Base-by-base conservation (phyloP, 352 stramenopile species). In the Albugo laibachii region DNA sequence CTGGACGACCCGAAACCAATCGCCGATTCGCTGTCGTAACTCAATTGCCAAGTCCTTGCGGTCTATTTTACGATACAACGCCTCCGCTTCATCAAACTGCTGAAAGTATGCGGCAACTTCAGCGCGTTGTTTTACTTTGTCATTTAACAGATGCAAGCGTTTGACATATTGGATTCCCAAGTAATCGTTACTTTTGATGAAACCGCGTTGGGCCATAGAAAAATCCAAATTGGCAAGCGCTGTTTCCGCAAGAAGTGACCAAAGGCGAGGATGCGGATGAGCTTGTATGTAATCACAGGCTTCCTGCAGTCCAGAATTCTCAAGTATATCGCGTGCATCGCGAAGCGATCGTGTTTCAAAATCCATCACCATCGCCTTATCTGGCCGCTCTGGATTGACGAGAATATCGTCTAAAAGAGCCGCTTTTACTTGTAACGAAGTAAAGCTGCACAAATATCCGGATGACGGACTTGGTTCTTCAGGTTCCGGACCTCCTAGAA, bases 91-190 rank as follows among this genome's bases (percentile, higher is more conserved):
- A 21, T 96, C 87, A 54, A 94, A 95, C 8, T 87, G 74, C 50
- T 95, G 71, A 44, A 95, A 92, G 56, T 91, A 95, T 4, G 71
- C 77, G 11, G 70, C 70, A 31, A 94, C 78, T 53, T 97, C 84
- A 4, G 88, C 88, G 31, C 85, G 80, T 53, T 95, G 80, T 60
- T 95, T 96, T 39, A 88, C 68, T 39, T 78, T 77, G 54, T 96
- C 87, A 20, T 88, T 79, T 15, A 97, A 66, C 16, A 80, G 48
- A 21, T 81, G 62, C 15, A 97, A 55, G 0, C 80, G 62, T 51
- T 96, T 95, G 37, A 96, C 83, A 51, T 95, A 93, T 54, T 95
- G 82, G 24, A 97, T 93, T 20, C 85, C 88, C 31, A 69, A 76
- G 58, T 96, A 97, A 59, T 96, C 84, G 10, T 53, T 64, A 48